Base-by-base conservation (phyloP, 2,329 filamentous ascomycete genomes). In the Ophiostoma sp. region DNA sequence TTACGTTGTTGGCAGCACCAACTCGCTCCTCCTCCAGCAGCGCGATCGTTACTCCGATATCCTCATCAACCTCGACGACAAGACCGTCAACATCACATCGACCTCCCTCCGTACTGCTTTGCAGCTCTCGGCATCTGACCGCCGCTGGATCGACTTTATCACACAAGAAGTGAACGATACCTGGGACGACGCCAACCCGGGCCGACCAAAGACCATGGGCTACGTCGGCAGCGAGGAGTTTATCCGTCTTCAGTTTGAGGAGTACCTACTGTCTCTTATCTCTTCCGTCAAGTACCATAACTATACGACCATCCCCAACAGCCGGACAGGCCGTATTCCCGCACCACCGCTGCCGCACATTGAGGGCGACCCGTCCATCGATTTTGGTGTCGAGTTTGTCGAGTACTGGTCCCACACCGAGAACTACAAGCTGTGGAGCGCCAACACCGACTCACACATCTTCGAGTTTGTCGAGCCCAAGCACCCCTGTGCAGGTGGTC, bases 141-240 rank as follows among this genome's bases (percentile, higher is more conserved):
- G 96, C 74, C 88, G 96, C 73, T 99, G 96, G 95, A 98, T 99
- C 77, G 96, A 99, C 82, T 95, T 94, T 78, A 87, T 99, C 71
- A 97, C 94, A 0, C 93, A 97, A 78, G 93, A 94, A 52, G 93
- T 99, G 28, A 93, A 96, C 78, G 94, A 98, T 76, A 98, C 96
- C 0, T 99, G 96, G 96, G 96, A 99, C 80, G 94, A 97, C 57
- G 85, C 90, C 4, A 95, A 98, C 79, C 96, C 96, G 0, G 89
- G 90, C 75, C 88, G 93, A 66, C 96, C 96, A n/a, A 98, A 94
- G 79, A 97, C 94, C 1, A 91, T 98, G 85, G 95, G 95, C 39
- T 99, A 98, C 79, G 91, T 94, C 50, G 96, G 96, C 39, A 98
- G 94, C 75, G 96, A 99, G 83, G 96, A 98, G 80, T 98, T 98